These are phyloP conservation scores for Rhodotorula graminis DNA, from an alignment of 768 basidiomycete genomes.

Conservation along the genomic window DNA sequence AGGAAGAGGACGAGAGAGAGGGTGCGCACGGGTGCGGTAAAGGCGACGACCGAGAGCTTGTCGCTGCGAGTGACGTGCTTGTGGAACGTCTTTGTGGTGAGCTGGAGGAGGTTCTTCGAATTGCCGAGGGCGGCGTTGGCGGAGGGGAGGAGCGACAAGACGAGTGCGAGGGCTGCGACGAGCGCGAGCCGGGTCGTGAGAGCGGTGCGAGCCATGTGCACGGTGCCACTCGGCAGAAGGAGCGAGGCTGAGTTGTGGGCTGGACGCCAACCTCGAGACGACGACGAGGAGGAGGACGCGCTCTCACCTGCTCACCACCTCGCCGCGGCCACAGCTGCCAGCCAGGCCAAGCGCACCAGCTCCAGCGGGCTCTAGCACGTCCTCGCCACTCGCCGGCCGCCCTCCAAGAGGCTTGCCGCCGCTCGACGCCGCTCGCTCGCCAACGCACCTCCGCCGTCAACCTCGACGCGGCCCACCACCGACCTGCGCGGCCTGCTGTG, in stretches of 20 bases:
- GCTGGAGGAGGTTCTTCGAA: constrained; percentile 35
- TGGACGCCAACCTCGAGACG: not conserved
- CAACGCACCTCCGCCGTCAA: too few relatives aligned
- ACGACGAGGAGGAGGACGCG: too few relatives aligned
- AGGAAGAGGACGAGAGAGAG: not conserved
- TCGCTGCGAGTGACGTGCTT: constrained; percentile 34
- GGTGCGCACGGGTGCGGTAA: constrained; percentile 32
- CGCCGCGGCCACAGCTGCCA: not conserved
- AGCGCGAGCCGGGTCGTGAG: not conserved
- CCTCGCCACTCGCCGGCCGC: too few relatives aligned
- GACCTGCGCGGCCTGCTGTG: too few relatives aligned
- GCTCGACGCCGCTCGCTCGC: too few relatives aligned
- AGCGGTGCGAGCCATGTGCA: not conserved
- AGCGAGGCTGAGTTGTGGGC: too few relatives aligned
- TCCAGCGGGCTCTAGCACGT: too few relatives aligned
- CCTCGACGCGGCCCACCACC: too few relatives aligned
- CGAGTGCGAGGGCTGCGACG: constrained; percentile 7
- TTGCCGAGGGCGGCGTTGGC: constrained; percentile 27
- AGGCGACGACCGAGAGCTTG: constrained; percentile 35
- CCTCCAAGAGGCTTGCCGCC: too few relatives aligned
- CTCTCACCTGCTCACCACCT: not conserved
- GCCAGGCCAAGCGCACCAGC: too few relatives aligned
- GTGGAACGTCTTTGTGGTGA: constrained; percentile 35
- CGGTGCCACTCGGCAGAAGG: not conserved
- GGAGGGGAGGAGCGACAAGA: constrained; percentile 11